Evolutionary conservation across 2,329 filamentous ascomycete genomes (phyloP), one percentile per base, ranked within the genome.

Genomic region (Ophiostoma sp.): DNA sequence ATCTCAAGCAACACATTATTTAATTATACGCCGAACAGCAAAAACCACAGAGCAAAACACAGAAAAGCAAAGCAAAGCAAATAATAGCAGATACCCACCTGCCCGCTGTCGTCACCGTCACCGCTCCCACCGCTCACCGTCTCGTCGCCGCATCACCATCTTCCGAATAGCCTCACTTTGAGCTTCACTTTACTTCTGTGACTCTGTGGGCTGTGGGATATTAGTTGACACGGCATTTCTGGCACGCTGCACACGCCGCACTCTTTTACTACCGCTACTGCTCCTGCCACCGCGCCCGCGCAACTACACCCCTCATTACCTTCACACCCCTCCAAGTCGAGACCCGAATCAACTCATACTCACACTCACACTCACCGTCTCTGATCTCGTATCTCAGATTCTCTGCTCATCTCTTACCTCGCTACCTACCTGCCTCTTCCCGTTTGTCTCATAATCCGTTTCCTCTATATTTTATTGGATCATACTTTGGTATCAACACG

Each of bases 371-470:
- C 36, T 39, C 36, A 39, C 36, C 27, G 27, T 31, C 36, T 39
- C 36, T 39, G 36, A 11, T 11, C 36, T 39, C 36, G 36, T 39
- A 10, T 39, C 10, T 39, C 13, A 10, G 36, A 31, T 31, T 39
- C 36, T 10, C 36, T 39, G 36, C 44, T 48, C 44, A n/a, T 48
- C 52, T 62, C 27, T 33, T 27, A 10, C 23, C 57, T 62, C 57
- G 57, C 57, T 62, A 62, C 57, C 27, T 62, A 2, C 27, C 57
- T 62, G 57, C 57, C 57, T 62, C 57, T 62, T 62, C 57, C 57
- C 57, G 57, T 27, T 62, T 62, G 57, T 62, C 57, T 62, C 57
- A 62, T 62, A 62, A 62, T 35, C 57, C 57, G 27, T 31, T 57
- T 57, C 52, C 52, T 57, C 52, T 57, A 27, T 20, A 33, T 33